Percentiles rank a stretch among this genome's conserved stretches.
These are phyloP conservation scores for Dothideomycetes sp. DNA, from an alignment of 2,329 filamentous ascomycete species.

Conservation along the genomic window DNA sequence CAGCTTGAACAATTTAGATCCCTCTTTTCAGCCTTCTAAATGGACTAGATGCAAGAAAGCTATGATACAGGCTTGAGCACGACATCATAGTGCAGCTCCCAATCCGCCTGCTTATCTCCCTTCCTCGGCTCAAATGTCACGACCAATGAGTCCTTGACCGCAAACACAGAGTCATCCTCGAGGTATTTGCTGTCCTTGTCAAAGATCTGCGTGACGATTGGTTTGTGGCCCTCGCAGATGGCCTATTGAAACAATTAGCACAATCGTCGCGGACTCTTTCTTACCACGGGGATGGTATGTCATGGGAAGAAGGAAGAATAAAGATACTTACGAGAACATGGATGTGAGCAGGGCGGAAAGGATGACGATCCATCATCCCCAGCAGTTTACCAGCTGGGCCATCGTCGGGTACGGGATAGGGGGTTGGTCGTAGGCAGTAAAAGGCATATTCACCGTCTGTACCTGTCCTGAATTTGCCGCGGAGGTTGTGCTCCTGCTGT, in stretches of 20 bases:
- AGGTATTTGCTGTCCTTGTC: conserved; percentile 55
- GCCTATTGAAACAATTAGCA: too few species aligned
- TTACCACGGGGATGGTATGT: too few species aligned
- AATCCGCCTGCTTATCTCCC: conserved; percentile 39
- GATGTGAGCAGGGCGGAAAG: conserved; percentile 52
- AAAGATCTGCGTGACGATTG: conserved; percentile 70
- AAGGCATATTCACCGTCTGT: conserved; percentile 60
- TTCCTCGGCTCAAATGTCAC: conserved; percentile 46
- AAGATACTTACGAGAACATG: conserved; percentile 38
- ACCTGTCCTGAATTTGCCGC: conserved; percentile 64
- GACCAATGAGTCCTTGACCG: conserved; percentile 47
- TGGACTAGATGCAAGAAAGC: too few species aligned
- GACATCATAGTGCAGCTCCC: conserved; percentile 41
- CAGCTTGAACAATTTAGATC: too few species aligned
- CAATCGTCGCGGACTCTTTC: too few species aligned
- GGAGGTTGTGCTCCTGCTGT: conserved; percentile 61
- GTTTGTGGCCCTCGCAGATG: conserved; percentile 45
- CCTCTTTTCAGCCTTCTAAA: too few species aligned
- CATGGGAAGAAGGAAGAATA: not conserved
- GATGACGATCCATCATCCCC: conserved; percentile 44
- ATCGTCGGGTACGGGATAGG: conserved; percentile 59
- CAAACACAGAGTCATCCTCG: conserved; percentile 46
- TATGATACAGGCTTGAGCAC: conserved; percentile 1
- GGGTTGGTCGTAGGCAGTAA: conserved; percentile 65
- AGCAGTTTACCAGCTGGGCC: conserved; percentile 45